A percentile compares a stretch with the other conserved stretches of the same genome.
phyloP scores from a whole-genome alignment of 352 stramenopile genomes.

The Hyaloperonospora brassicae region DNA sequence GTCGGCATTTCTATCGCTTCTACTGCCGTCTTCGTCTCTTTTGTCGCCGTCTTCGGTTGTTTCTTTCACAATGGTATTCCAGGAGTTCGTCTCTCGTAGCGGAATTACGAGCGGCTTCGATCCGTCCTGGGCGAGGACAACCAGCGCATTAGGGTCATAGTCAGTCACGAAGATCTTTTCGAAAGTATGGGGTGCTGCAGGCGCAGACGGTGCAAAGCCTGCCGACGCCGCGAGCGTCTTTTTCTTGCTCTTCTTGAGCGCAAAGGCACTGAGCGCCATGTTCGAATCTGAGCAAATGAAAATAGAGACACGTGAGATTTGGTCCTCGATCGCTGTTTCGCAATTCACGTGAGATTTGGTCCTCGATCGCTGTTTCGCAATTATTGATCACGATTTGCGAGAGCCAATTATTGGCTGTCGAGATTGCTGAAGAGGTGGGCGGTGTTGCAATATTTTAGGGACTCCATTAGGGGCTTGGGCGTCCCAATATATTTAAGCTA shows the following conservation, averaged over 20 bases:
- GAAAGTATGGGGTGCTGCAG: conserved; percentile 5
- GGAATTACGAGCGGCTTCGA: conserved; percentile 56
- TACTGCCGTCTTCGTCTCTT: no score
- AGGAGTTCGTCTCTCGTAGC: conserved; percentile 55
- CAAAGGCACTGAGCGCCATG: conserved; percentile 65
- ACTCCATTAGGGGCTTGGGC: no score
- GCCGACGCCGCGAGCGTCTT: conserved; percentile 23
- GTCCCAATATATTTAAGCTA: no score
- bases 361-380: no score
- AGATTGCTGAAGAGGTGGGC: no score
- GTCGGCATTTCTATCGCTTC: background rate
- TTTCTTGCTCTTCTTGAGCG: conserved; percentile 69
- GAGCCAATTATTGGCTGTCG: no score
- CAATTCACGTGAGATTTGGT: no score
- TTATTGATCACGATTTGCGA: no score
- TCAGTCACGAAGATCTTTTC: conserved; percentile 71
- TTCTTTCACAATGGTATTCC: conserved; percentile 15
- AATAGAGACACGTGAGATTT: no score
- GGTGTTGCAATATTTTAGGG: no score
- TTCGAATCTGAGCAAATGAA: background rate
- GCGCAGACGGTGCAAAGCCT: conserved; percentile 11
- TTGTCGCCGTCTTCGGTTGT: no score
- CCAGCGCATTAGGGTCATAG: conserved; percentile 41
- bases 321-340: no score
- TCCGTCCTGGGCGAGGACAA: conserved; percentile 13